Base-by-base conservation (phyloP, 2,329 filamentous ascomycete genomes). In the Ophiosphaerella korrae region DNA sequence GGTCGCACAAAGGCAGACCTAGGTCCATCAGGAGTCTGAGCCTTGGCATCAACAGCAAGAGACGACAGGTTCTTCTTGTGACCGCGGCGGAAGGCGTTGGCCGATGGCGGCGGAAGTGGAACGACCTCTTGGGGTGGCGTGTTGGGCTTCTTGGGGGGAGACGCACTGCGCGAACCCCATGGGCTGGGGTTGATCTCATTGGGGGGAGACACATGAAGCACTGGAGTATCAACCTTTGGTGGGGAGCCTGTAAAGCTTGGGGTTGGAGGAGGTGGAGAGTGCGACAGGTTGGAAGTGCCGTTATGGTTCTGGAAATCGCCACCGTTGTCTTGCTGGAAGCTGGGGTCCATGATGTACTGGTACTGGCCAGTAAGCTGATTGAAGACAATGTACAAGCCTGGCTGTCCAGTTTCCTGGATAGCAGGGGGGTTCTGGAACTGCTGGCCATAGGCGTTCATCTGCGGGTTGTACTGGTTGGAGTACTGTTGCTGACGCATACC, bases 21-120 rank as follows among this genome's bases (percentile, higher is more conserved):
- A 50, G 90, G 90, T 1, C 83, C 89, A 34, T 79, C 75, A 40
- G 82, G 71, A 41, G 79, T 76, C 62, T 84, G 85, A 56, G 83
- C 83, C 43, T 82, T 82, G 44, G 78, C 70, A 45, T 79, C 78
- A 53, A 84, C 78, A 45, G 81, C 81, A 47, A 92, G 81, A 5
- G 93, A 96, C 18, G 86, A 84, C 9, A 85, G 57, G 23, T 74
- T 85, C 83, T 97, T 97, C 82, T 95, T 94, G 77, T 97, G 93
- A 49, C 90, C 89, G 51, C 92, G 90, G 56, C 92, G 92, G 82
- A 96, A 96, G 38, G 92, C 91, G 67, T 92, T 94, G 60, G 89
- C 90, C 48, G 92, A 95, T 52, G 91, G 90, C 24, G 91, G 91
- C 45, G 92, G 92, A 45, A 96, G 84, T 35, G 92, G 90, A 62